Evolutionary conservation across 805 yeast genomes (phyloP).

Genomic region (Candida argentea): DNA sequence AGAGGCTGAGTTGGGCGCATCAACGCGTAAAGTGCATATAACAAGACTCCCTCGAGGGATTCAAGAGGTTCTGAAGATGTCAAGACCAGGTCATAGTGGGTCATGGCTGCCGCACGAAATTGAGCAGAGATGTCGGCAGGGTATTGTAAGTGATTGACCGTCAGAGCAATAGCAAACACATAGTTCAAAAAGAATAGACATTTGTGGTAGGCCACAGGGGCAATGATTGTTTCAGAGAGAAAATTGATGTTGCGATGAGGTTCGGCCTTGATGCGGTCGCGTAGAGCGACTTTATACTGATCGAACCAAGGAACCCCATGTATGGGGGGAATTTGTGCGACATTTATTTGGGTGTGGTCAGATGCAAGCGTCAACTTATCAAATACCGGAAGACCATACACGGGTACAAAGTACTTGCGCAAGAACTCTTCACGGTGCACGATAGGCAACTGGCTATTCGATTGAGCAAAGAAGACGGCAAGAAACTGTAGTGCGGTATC

Average conservation of each 20-base stretch:
- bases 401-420: slow-evolving; percentile 56
- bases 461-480: slow-evolving; percentile 60
- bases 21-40: slow-evolving; percentile 60
- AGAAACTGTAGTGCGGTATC: slow-evolving; percentile 57
- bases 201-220: slow-evolving; percentile 39
- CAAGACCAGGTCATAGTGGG: slow-evolving; percentile 47
- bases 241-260: slow-evolving; percentile 7
- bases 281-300: slow-evolving; percentile 26
- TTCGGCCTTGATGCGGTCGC: slow-evolving; percentile 3
- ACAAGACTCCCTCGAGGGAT: slow-evolving; percentile 59
- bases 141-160: slow-evolving; percentile 60
- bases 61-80: slow-evolving; percentile 54
- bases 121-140: slow-evolving; percentile 57
- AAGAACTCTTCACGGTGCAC: slow-evolving; percentile 75
- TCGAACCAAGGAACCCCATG: slow-evolving; percentile 32
- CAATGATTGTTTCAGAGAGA: slow-evolving; percentile 25
- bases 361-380: slow-evolving; percentile 48
- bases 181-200: slow-evolving; percentile 66
- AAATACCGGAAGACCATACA: slow-evolving; percentile 60
- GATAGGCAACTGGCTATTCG: slow-evolving; percentile 77
- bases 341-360: slow-evolving; percentile 38
- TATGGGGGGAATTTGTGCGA: slow-evolving; percentile 5
- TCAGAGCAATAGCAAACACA: slow-evolving; percentile 71
- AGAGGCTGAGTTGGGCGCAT: slow-evolving; percentile 90
- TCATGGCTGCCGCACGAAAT: slow-evolving; percentile 58